Evolutionary conservation across 75 land plant species (phyloP).

Genomic region (Cunninghamia lanceolata): DNA sequence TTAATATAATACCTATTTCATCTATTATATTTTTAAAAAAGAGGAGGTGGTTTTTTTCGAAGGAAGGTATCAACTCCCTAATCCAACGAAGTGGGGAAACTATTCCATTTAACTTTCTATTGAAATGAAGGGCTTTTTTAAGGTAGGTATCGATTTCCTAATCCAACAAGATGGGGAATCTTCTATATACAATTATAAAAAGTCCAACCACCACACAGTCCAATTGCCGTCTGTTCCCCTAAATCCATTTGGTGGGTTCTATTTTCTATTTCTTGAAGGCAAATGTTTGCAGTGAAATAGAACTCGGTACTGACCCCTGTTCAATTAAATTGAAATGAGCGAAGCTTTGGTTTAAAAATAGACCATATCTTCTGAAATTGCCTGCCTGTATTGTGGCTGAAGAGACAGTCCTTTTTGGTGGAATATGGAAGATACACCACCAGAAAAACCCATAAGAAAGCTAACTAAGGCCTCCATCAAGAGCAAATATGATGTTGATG

Average conservation of each 20-base stretch:
- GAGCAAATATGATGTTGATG: conserved; percentile 52
- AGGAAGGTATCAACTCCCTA: too few species aligned
- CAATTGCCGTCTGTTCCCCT: neutral
- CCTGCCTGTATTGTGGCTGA: rapidly evolving
- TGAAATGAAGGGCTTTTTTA: too few species aligned
- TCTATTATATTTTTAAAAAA: too few species aligned
- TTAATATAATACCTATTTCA: too few species aligned
- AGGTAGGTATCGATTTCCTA: too few species aligned
- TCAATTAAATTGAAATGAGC: neutral
- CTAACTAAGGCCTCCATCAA: conserved; percentile 45
- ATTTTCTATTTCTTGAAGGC: neutral
- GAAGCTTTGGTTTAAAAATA: neutral
- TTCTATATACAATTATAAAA: neutral
- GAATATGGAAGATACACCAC: neutral
- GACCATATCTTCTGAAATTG: neutral
- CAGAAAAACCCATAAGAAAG: neutral
- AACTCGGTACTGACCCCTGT: neutral
- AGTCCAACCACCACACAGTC: neutral
- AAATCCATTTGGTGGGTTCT: neutral
- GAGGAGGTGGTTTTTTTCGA: too few species aligned
- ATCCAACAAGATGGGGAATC: too few species aligned
- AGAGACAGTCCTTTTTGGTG: neutral
- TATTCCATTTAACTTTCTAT: too few species aligned
- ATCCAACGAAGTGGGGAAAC: too few species aligned
- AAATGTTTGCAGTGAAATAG: neutral